These are phyloP conservation scores for Candida quercuum DNA, from an alignment of 805 yeast species.

Conservation along the genomic window DNA sequence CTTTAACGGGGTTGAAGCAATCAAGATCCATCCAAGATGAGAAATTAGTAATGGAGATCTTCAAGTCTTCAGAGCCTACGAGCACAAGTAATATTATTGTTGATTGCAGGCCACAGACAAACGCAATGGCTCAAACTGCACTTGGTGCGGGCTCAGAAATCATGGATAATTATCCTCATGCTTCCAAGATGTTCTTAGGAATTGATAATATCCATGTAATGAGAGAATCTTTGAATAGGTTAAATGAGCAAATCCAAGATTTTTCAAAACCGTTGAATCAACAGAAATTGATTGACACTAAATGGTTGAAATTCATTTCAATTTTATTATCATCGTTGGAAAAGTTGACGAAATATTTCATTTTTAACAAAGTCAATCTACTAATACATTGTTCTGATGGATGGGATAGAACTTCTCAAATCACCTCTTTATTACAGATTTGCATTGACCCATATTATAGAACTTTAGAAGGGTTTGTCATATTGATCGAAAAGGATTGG, in stretches of 20 bases:
- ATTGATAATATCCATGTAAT: conserved; percentile 95
- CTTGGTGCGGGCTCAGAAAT: conserved; percentile 97
- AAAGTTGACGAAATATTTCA: conserved; percentile 73
- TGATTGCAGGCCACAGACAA: conserved; percentile 89
- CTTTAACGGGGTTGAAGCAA: conserved; percentile 85
- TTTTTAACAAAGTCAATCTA: conserved; percentile 76
- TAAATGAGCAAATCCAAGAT: conserved; percentile 66
- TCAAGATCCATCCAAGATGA: conserved; percentile 91
- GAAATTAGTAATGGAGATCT: conserved; percentile 67
- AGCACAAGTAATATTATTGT: conserved; percentile 59
- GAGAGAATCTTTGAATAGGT: conserved; percentile 71
- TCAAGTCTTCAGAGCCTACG: conserved; percentile 43
- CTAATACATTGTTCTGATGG: conserved; percentile 96
- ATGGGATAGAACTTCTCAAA: conserved; percentile 96
- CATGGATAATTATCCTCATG: conserved; percentile 75
- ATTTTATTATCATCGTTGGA: conserved; percentile 72
- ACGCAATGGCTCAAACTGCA: conserved; percentile 95
- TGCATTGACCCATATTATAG: conserved; percentile 89
- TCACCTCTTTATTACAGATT: conserved; percentile 75
- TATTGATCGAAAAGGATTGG: conserved; percentile 92
- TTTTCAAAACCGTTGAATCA: conserved; percentile 44
- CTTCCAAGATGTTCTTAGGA: conserved; percentile 74
- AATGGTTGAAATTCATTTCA: conserved; percentile 74
- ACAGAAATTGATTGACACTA: conserved; percentile 54
- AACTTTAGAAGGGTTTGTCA: conserved; percentile 82